Base-by-base conservation (phyloP, 768 basidiomycete species). In the Tephrocybe rancida region DNA sequence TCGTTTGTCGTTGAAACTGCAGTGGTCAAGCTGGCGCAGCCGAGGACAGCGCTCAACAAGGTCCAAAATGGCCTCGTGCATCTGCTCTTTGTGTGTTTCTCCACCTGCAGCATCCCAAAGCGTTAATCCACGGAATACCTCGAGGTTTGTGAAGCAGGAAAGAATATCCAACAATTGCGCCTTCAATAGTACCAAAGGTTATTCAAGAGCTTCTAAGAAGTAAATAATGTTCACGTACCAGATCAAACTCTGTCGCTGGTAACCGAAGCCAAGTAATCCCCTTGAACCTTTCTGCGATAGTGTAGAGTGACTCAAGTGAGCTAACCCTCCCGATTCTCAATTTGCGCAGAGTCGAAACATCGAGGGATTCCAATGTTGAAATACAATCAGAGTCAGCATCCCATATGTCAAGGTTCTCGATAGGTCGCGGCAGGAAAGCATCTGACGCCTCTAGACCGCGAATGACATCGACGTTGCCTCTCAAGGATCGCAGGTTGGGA, bases 21-120 rank as follows among this genome's bases (percentile, higher is more conserved):
- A 67, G 56, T 80, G 74, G 51, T 80, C 79, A 7, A 81, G 60
- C 55, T 75, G 70, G 34, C 68, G 65, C 32, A 82, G 66, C 29
- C 71, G 67, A 26, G 78, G 76, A 50, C 76, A 77, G 3, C 66
- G 52, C 41, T 69, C 63, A 2, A 76, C 70, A 5, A 81, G 64
- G 43, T 70, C 62, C 57, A 70, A 62, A 30, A 81, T 76, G 7
- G 71, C 70, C 6, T 61, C 57, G 44, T 80, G 78, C 75, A 82
- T 76, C 22, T 55, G 60, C 24, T 69, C 60, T 57, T 70, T 70
- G 18, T 54, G 2, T 5, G 18, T 21, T 45, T 70, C 60, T 35
- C 67, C 57, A 19, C 65, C 62, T 4, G 76, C 71, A 11, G 76
- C 71, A 3, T 57, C 56, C 80, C 80, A 82, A 1, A 79, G 61